Percentiles rank a stretch among this genome's conserved stretches.
Conservation (phyloP, 2,329 filamentous ascomycete genomes). For the Colletotrichum sp. region DNA sequence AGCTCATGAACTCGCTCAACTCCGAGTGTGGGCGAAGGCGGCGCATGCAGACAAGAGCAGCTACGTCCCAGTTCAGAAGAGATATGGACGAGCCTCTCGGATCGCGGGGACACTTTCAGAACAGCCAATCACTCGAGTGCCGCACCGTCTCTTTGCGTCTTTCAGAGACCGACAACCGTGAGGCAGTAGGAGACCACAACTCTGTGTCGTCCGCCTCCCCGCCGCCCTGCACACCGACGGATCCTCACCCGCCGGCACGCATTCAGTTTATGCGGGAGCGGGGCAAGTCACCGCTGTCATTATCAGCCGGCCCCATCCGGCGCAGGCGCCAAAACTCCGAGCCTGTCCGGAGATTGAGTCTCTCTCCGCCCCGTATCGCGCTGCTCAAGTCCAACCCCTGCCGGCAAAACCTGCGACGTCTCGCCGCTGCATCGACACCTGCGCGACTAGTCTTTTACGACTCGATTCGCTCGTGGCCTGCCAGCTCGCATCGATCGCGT, state of each 20-base stretch:
- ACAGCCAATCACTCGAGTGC: background rate
- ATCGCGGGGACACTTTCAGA: background rate
- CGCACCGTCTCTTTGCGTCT: background rate
- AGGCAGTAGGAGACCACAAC: background rate
- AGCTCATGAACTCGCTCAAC: slow-evolving; percentile 16
- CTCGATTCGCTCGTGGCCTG: slow-evolving; percentile 17
- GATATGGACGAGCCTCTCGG: background rate
- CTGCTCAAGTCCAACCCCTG: slow-evolving; percentile 16
- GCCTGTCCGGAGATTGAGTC: background rate
- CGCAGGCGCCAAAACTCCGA: slow-evolving; percentile 13
- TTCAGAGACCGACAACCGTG: background rate
- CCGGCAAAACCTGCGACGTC: slow-evolving; percentile 10
- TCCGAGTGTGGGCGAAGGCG: background rate
- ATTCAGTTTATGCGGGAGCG: slow-evolving; percentile 7
- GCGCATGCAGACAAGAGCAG: background rate
- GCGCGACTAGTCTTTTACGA: slow-evolving; percentile 10
- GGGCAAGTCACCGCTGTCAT: background rate
- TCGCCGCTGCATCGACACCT: slow-evolving; percentile 3
- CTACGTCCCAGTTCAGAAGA: background rate
- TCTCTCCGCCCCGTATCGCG: slow-evolving; percentile 12
- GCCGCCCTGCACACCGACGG: slow-evolving; percentile 4
- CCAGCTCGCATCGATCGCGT: background rate
- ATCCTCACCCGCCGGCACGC: background rate
- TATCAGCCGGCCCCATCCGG: background rate
- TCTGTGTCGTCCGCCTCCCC: background rate